A percentile compares a stretch with the other conserved stretches of the same genome.
Conservation (phyloP, 129 eudicot genomes). For the Flaveria bidentis region DNA sequence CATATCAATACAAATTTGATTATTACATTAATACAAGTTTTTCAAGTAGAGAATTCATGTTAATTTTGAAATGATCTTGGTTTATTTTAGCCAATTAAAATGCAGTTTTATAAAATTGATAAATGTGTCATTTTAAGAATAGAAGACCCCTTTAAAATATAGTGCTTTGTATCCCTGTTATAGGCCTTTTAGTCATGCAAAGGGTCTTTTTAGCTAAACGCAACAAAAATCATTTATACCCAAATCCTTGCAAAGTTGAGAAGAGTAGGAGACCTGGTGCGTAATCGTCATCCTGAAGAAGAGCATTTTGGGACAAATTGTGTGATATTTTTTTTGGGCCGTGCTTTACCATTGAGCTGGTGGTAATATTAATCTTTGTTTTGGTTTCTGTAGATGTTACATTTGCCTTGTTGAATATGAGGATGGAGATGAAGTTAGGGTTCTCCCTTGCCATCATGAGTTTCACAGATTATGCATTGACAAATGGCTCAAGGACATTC, state of each 20-base stretch:
- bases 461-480: constrained; percentile 79
- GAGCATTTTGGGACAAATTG: background rate
- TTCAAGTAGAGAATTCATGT: background rate
- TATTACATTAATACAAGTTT: too few relatives aligned
- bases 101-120: too few relatives aligned
- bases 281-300: too few relatives aligned
- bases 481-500: constrained; percentile 98
- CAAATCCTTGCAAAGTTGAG: background rate
- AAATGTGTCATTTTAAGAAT: background rate
- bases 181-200: background rate
- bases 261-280: background rate
- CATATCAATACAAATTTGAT: too few relatives aligned
- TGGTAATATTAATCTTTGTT: background rate
- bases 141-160: background rate
- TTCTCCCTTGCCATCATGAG: constrained; percentile 91
- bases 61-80: background rate
- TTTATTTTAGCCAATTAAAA: background rate
- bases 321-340: background rate
- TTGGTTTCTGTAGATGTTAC: constrained; percentile 66
- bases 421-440: constrained; percentile 77
- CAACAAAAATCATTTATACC: background rate
- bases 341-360: background rate
- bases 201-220: background rate
- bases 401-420: constrained; percentile 97
- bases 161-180: background rate